Percentiles rank a stretch among this genome's conserved stretches.
These are phyloP conservation scores for Uronychia binucleata DNA, from an alignment of 73 alveolate species.

Conservation along the genomic window DNA sequence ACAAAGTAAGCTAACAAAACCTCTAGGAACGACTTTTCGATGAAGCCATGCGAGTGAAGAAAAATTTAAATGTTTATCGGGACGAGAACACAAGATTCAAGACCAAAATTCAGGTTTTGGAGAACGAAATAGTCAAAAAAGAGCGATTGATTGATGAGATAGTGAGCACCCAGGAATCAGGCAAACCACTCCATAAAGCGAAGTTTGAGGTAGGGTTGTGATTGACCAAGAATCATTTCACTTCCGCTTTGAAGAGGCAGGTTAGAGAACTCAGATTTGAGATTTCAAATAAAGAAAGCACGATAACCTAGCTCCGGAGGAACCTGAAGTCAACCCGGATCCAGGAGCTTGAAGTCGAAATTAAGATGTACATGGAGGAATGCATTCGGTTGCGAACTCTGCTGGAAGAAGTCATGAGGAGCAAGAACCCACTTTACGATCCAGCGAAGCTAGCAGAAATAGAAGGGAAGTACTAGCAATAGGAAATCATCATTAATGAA, in stretches of 20 bases:
- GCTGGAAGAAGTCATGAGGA: slow-evolving; percentile 59
- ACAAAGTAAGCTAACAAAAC: too few relatives aligned
- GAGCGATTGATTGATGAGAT: slow-evolving; percentile 48
- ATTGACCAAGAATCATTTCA: not conserved
- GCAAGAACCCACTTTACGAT: slow-evolving; percentile 52
- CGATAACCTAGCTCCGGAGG: slow-evolving; percentile 34
- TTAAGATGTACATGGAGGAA: slow-evolving; percentile 66
- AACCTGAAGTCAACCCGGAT: slow-evolving; percentile 55
- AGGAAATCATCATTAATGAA: slow-evolving; percentile 10
- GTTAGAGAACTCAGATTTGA: slow-evolving; percentile 50
- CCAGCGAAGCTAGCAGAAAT: slow-evolving; percentile 31
- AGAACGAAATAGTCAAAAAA: slow-evolving; percentile 36
- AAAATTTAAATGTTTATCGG: slow-evolving; percentile 26
- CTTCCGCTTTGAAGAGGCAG: slow-evolving; percentile 49
- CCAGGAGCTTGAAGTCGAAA: slow-evolving; percentile 62
- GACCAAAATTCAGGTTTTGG: slow-evolving; percentile 50
- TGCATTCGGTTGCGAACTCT: slow-evolving; percentile 51
- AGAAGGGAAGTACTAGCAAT: slow-evolving; percentile 33
- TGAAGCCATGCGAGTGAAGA: slow-evolving; percentile 41
- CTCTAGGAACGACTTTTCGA: slow-evolving; percentile 36
- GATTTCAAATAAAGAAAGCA: slow-evolving; percentile 18
- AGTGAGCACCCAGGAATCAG: slow-evolving; percentile 2
- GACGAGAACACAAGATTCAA: slow-evolving; percentile 58
- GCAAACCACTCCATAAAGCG: not conserved
- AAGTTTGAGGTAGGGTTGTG: not conserved